Percentiles rank a stretch among this genome's conserved stretches.
Evolutionary conservation across 192 early-diverging fungal genomes (phyloP).

Genomic region (Coemansia sp.): DNA sequence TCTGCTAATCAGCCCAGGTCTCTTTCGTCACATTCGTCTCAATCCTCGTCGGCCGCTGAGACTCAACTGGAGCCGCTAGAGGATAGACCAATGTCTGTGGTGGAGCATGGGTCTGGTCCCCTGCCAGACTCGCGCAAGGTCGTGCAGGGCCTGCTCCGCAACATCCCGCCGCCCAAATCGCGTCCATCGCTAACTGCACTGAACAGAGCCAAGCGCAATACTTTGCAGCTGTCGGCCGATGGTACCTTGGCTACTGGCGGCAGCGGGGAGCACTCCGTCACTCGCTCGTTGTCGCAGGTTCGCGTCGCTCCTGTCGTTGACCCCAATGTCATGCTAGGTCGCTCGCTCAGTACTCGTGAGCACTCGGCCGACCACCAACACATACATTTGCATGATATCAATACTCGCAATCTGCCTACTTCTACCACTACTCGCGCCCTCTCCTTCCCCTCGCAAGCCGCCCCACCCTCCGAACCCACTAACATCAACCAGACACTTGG

Average conservation of each 20-base stretch:
- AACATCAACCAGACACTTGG: slow-evolving; percentile 27
- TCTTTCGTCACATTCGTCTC: not conserved
- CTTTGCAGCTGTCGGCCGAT: slow-evolving; percentile 32
- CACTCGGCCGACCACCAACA: not conserved
- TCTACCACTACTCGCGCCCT: not conserved
- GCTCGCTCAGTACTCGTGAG: slow-evolving; percentile 4
- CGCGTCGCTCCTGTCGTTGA: slow-evolving; percentile 16
- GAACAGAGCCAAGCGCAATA: slow-evolving; percentile 53
- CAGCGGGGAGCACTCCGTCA: slow-evolving; percentile 9
- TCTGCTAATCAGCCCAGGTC: not conserved
- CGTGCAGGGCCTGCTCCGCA: slow-evolving; percentile 48
- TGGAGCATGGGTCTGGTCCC: not conserved
- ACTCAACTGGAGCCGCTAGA: not conserved
- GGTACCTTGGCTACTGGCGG: not conserved
- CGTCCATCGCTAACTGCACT: slow-evolving; percentile 46
- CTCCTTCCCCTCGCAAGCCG: slow-evolving; percentile 11
- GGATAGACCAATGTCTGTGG: not conserved
- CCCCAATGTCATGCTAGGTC: slow-evolving; percentile 18
- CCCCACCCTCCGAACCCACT: slow-evolving; percentile 13
- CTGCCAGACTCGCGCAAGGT: slow-evolving; percentile 53
- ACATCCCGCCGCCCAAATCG: slow-evolving; percentile 47
- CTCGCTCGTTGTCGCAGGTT: slow-evolving; percentile 10
- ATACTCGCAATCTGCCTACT: slow-evolving; percentile 4
- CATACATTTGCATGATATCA: slow-evolving; percentile 11
- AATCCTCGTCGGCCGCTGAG: not conserved